A percentile compares a stretch with the other conserved stretches of the same genome.
These are phyloP conservation scores for Xylaria sp. DNA, from an alignment of 2,329 filamentous ascomycete species.

Conservation along the genomic window DNA sequence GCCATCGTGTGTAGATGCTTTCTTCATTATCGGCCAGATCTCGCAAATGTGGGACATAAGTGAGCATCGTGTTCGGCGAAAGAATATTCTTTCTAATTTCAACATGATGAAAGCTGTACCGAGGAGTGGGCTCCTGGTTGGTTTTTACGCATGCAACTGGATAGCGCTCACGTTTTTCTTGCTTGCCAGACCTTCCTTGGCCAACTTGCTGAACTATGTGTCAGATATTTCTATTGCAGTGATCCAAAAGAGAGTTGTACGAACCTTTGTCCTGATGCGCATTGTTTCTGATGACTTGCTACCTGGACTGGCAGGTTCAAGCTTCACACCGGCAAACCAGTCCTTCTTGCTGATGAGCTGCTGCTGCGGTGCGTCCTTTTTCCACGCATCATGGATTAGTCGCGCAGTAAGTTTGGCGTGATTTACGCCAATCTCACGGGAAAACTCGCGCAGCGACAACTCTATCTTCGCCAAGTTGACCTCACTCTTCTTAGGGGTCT, in stretches of 20 bases:
- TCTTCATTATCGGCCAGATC: constrained; percentile 69
- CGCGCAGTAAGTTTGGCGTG: constrained; percentile 58
- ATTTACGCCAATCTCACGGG: constrained; percentile 57
- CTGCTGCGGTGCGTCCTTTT: constrained; percentile 53
- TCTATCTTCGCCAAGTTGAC: constrained; percentile 60
- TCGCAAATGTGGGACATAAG: constrained; percentile 68
- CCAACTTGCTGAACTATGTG: constrained; percentile 54
- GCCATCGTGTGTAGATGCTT: constrained; percentile 65
- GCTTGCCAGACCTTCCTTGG: constrained; percentile 53
- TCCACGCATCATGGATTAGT: constrained; percentile 59
- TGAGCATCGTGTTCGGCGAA: constrained; percentile 69
- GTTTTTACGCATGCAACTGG: constrained; percentile 61
- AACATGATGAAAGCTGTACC: constrained; percentile 69
- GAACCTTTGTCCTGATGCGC: constrained; percentile 64
- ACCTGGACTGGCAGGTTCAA: constrained; percentile 47
- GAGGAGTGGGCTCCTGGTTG: constrained; percentile 64
- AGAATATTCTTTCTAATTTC: constrained; percentile 69
- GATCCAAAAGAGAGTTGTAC: constrained; percentile 23
- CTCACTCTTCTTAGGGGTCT: constrained; percentile 51
- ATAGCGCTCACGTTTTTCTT: constrained; percentile 58
- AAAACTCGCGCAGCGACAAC: constrained; percentile 53
- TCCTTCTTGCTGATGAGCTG: constrained; percentile 58
- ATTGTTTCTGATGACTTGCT: constrained; percentile 55
- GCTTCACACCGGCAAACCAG: constrained; percentile 59
- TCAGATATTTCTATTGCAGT: constrained; percentile 33